Conservation (phyloP, 257 asterid species). For the Solanum corneliomulleri region DNA sequence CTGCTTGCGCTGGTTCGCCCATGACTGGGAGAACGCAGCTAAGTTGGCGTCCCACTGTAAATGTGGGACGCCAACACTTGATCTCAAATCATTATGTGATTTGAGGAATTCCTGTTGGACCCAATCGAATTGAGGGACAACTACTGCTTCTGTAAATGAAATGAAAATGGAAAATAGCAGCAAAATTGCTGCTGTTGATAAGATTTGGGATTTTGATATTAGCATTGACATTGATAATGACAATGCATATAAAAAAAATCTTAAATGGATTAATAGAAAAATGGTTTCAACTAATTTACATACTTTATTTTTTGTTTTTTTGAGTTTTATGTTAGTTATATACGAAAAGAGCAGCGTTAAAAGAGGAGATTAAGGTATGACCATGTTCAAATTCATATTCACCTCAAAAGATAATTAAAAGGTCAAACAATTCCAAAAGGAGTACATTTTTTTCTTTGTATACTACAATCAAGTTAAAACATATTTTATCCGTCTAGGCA, state of each 20-base stretch:
- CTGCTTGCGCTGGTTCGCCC: constrained; percentile 35
- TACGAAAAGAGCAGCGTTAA: background rate
- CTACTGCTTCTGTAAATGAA: background rate
- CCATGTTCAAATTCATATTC: background rate
- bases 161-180: background rate
- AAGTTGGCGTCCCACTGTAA: constrained; percentile 33
- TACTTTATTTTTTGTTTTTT: background rate
- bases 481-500: background rate
- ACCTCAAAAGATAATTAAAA: background rate
- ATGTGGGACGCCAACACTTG: constrained; percentile 19
- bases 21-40: constrained; percentile 21
- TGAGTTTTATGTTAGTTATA: background rate
- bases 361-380: background rate
- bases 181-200: background rate
- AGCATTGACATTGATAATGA: background rate
- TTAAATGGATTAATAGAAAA: background rate
- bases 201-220: background rate
- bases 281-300: background rate
- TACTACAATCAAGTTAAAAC: background rate
- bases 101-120: constrained; percentile 36
- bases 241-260: background rate
- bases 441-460: too few species aligned
- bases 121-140: background rate
- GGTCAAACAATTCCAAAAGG: background rate
- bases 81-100: constrained; percentile 45